These are phyloP conservation scores for Leccinum fallax DNA, from an alignment of 1,284 basidiomycete species.

Conservation along the genomic window DNA sequence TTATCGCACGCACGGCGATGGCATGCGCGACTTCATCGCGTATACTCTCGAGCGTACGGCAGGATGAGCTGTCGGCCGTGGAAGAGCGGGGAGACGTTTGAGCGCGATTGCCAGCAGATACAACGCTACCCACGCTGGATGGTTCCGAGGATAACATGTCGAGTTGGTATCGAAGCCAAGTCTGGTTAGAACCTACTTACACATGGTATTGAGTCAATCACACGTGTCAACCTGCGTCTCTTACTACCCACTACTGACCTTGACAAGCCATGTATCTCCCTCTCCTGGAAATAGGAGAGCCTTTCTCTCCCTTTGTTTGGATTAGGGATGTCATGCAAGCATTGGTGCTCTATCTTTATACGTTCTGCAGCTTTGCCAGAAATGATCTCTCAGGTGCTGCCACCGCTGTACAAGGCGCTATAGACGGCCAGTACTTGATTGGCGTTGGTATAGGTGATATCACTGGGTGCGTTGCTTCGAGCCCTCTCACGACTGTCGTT, in stretches of 20 bases:
- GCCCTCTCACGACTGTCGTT: background rate
- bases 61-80: background rate
- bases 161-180: too few relatives aligned
- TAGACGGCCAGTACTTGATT: constrained; percentile 26
- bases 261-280: constrained; percentile 28
- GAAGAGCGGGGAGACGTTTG: constrained; percentile 12
- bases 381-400: background rate
- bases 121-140: constrained; percentile 21
- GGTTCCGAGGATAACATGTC: constrained; percentile 31
- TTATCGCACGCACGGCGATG: constrained; percentile 57
- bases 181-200: too few relatives aligned
- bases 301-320: constrained; percentile 17
- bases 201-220: background rate
- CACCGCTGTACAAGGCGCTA: background rate
- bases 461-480: constrained; percentile 56
- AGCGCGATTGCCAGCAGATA: background rate
- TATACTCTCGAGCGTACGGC: constrained; percentile 58
- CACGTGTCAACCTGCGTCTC: background rate
- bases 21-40: constrained; percentile 62
- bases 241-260: background rate
- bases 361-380: constrained; percentile 12
- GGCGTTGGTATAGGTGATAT: constrained; percentile 69
- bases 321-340: constrained; percentile 16
- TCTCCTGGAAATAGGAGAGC: constrained; percentile 12
- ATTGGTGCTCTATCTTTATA: constrained; percentile 22